Evolutionary conservation across 208 protist species (phyloP).

Genomic region (Leishmania major): DNA sequence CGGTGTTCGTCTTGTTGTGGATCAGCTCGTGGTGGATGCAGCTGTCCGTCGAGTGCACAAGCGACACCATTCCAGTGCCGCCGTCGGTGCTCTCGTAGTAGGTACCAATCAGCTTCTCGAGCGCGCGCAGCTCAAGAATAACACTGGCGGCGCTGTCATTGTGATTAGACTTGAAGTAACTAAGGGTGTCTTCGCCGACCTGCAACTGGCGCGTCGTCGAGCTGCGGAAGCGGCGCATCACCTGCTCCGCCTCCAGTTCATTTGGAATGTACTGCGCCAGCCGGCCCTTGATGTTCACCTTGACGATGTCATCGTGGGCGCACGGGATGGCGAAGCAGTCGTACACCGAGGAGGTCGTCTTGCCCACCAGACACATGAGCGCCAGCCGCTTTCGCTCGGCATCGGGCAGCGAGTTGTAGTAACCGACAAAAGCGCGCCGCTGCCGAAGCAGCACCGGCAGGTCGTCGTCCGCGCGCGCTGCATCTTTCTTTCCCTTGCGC

Average conservation of each 20-base stretch:
- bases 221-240: constrained; percentile 86
- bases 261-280: constrained; percentile 73
- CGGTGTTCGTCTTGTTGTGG: constrained; percentile 93
- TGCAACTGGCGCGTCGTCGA: constrained; percentile 82
- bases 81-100: constrained; percentile 93
- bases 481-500: constrained; percentile 25
- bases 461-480: constrained; percentile 50
- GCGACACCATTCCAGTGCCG: constrained; percentile 91
- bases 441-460: constrained; percentile 82
- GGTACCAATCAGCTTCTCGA: constrained; percentile 92
- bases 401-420: constrained; percentile 78
- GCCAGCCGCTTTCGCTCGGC: constrained; percentile 73
- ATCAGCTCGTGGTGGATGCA: constrained; percentile 94
- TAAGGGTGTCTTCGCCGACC: constrained; percentile 87
- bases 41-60: constrained; percentile 88
- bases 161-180: constrained; percentile 87
- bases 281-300: constrained; percentile 74
- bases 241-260: constrained; percentile 82
- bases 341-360: constrained; percentile 64
- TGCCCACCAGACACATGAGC: constrained; percentile 81
- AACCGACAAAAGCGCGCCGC: constrained; percentile 80
- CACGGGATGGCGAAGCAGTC: constrained; percentile 86
- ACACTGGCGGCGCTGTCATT: constrained; percentile 71
- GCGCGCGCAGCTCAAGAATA: constrained; percentile 84
- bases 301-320: constrained; percentile 78